A percentile compares a stretch with the other conserved stretches of the same genome.
Conservation (phyloP, 345 rosid species). For the Euphorbia tirucalli region DNA sequence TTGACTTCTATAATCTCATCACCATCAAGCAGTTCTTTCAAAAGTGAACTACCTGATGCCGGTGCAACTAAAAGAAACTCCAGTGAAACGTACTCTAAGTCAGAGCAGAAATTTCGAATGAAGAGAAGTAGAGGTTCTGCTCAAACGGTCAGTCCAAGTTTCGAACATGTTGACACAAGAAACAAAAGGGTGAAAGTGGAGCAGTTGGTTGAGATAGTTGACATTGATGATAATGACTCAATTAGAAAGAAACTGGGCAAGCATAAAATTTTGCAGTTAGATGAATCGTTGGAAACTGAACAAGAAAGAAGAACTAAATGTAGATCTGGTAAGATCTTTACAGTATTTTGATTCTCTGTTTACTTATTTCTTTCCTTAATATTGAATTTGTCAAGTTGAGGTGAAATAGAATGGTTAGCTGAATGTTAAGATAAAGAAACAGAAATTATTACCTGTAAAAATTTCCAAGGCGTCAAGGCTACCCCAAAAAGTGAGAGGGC, state of each 20-base stretch:
- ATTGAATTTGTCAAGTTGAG: slow-evolving; percentile 12
- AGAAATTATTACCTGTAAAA: slow-evolving; percentile 13
- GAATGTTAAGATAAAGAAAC: slow-evolving; percentile 15
- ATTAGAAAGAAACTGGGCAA: background rate
- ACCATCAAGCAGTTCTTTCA: slow-evolving; percentile 12
- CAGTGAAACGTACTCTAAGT: slow-evolving; percentile 13
- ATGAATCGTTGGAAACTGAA: slow-evolving; percentile 13
- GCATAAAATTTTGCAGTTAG: background rate
- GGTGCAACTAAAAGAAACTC: slow-evolving; percentile 16
- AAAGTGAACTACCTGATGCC: slow-evolving; percentile 21
- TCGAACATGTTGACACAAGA: background rate
- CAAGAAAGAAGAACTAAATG: too few species aligned
- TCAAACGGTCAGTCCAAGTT: background rate
- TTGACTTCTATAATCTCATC: slow-evolving; percentile 6
- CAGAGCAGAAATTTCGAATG: slow-evolving; percentile 17
- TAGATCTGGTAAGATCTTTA: slow-evolving; percentile 29
- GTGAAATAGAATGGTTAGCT: background rate
- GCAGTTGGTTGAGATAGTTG: slow-evolving; percentile 10
- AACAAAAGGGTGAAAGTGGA: slow-evolving; percentile 20
- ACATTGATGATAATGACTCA: too few species aligned
- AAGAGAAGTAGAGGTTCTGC: background rate
- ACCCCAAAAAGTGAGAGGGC: slow-evolving; percentile 34
- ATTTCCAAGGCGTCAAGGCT: slow-evolving; percentile 21
- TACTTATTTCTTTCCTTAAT: background rate
- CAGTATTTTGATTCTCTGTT: background rate